Percentiles rank a stretch among this genome's conserved stretches.
phyloP scores from a whole-genome alignment of 1,284 basidiomycete genomes.

The Apiotrichum siamense region DNA sequence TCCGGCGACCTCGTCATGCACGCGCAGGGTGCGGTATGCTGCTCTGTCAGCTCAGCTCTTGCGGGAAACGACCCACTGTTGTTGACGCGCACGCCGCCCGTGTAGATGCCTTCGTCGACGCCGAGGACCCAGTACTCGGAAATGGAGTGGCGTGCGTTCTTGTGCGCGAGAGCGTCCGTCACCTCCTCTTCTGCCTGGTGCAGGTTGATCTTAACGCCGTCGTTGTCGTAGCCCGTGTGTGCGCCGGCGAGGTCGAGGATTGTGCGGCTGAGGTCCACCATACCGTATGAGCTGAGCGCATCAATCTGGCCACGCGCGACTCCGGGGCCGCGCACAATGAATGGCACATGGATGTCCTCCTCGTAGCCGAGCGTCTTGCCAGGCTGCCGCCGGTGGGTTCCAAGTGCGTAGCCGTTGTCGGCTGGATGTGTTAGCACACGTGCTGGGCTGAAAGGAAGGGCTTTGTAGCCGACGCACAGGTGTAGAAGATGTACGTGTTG shows the following conservation, averaged over 20 bases:
- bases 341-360: slow-evolving; percentile 36
- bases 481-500: slow-evolving; percentile 39
- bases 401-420: slow-evolving; percentile 40
- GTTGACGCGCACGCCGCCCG: slow-evolving; percentile 13
- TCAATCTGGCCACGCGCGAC: slow-evolving; percentile 21
- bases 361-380: slow-evolving; percentile 40
- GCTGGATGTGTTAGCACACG: slow-evolving; percentile 8
- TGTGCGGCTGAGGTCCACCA: slow-evolving; percentile 34
- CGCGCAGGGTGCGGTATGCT: slow-evolving; percentile 34
- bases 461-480: no score
- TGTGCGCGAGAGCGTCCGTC: neutral
- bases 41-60: neutral
- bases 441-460: no score
- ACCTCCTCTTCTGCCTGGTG: slow-evolving; percentile 6
- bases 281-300: slow-evolving; percentile 22
- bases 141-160: slow-evolving; percentile 21
- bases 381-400: slow-evolving; percentile 34
- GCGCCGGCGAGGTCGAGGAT: slow-evolving; percentile 39
- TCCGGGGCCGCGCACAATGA: slow-evolving; percentile 32
- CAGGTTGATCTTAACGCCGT: slow-evolving; percentile 30
- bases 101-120: slow-evolving; percentile 31
- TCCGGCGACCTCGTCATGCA: slow-evolving; percentile 20
- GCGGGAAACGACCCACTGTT: slow-evolving; percentile 16
- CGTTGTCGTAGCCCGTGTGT: slow-evolving; percentile 27
- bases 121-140: slow-evolving; percentile 37